A percentile compares a stretch with the other conserved stretches of the same genome.
Conservation (phyloP, 306 rosid genomes). For the Pachyrhizus erosus region DNA sequence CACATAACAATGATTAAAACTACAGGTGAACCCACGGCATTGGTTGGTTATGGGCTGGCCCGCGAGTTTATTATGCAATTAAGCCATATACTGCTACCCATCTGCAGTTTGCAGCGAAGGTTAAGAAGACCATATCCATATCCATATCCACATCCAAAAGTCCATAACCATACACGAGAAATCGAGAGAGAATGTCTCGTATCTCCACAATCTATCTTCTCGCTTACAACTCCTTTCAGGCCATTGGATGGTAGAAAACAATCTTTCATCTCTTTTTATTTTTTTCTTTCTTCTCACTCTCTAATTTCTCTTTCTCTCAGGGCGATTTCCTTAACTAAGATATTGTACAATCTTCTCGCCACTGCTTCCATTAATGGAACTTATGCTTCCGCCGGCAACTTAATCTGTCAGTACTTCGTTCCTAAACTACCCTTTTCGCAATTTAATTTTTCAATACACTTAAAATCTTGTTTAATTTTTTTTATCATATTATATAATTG, state of each 20-base stretch:
- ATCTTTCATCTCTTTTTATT: not conserved
- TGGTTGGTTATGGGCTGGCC: not conserved
- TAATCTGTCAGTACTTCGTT: constrained; percentile 64
- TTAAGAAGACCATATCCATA: not conserved
- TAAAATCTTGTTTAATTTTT: not conserved
- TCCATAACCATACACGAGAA: not conserved
- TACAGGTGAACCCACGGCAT: not conserved
- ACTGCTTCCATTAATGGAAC: constrained; percentile 58
- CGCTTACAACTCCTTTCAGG: constrained; percentile 77
- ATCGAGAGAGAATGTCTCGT: constrained; percentile 44
- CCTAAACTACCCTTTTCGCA: not conserved
- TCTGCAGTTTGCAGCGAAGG: not conserved
- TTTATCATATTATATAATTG: not conserved
- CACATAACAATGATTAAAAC: not conserved
- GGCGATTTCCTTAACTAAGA: constrained; percentile 58
- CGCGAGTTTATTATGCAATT: not conserved
- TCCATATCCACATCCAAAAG: not conserved
- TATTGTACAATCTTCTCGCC: constrained; percentile 53
- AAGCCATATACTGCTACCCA: not conserved
- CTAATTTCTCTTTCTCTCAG: constrained; percentile 44
- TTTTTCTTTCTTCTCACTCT: not conserved
- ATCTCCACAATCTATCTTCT: constrained; percentile 63
- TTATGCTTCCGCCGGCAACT: constrained; percentile 68
- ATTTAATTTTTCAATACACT: not conserved
- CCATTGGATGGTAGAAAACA: constrained; percentile 62